Base-by-base conservation (phyloP, 257 asterid species). In the Fraxinus excelsior region DNA sequence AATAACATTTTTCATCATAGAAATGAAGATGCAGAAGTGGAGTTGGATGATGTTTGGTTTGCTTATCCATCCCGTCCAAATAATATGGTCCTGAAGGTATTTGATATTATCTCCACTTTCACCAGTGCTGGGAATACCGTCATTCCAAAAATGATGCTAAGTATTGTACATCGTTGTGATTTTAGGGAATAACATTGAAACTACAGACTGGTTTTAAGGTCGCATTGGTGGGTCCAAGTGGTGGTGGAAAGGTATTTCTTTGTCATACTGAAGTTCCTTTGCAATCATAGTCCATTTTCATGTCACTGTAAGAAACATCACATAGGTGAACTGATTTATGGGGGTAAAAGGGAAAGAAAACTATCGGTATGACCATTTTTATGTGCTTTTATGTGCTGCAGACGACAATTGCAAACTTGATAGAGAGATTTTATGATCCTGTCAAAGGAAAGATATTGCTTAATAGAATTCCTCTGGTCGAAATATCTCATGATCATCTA, bases 161-260 rank as follows among this genome's bases (percentile, higher is more conserved):
- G 67, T 66, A 21, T 44, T 44, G 18, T 66, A 23, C 72, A 40
- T 70, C 66, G 70, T 67, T 72, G 46, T 71, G 79, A 62, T 74
- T 84, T 67, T 80, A 93, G 98, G 98, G 98, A 78, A 86, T 88
- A 67, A 82, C 94, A 3, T 68, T 93, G 77, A 90, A 88, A 68
- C 78, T 93, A 67, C 84, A 81, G 71, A 87, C 94, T 25, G 97
- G 93, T 53, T 90, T 97, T 40, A 91, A 93, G 84, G 96, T 93
- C 62, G 98, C 98, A 9, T 82, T 93, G 46, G 98, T 91, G 49
- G 97, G 98, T 80, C 97, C 98, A 72, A 93, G 98, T 82, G 98
- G 98, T 62, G 97, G 97, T 72, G 98, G 97, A 79, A 93, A 93
- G 96, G 97, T 91, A 88, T 29, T 67, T 13, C 26, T 71, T 72